Conservation (phyloP, 257 asterid genomes). For the Plectranthus barbatus region DNA sequence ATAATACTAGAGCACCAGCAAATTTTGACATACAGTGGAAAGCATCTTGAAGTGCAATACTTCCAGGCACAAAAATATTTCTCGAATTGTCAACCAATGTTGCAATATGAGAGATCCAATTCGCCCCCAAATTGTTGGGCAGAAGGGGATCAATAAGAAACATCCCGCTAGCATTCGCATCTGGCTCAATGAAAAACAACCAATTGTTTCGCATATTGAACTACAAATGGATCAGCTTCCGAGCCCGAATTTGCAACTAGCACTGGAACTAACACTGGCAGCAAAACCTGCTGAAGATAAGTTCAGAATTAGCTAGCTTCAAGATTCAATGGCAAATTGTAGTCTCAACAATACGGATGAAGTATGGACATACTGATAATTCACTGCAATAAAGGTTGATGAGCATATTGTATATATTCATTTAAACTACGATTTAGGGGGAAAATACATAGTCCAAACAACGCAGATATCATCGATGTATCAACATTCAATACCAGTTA, state of each 20-base stretch:
- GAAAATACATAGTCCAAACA: not conserved
- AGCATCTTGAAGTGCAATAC: constrained; percentile 64
- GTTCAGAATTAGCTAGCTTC: constrained; percentile 1
- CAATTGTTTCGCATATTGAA: constrained; percentile 35
- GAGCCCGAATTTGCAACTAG: constrained; percentile 3
- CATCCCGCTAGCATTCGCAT: constrained; percentile 39
- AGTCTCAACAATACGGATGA: not conserved
- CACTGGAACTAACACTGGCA: constrained; percentile 3
- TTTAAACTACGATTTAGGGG: not conserved
- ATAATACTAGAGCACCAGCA: constrained; percentile 57
- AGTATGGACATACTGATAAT: not conserved
- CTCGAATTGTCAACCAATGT: constrained; percentile 52
- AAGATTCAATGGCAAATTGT: not conserved
- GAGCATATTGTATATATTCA: not conserved
- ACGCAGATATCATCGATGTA: not conserved
- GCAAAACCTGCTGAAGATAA: constrained; percentile 15
- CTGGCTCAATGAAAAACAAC: constrained; percentile 46
- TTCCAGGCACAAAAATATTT: constrained; percentile 49
- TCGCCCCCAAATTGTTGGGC: constrained; percentile 34
- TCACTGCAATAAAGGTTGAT: not conserved
- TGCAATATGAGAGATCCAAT: constrained; percentile 42
- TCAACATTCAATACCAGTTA: not conserved
- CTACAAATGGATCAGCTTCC: not conserved
- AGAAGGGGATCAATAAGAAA: constrained; percentile 58
- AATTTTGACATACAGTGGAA: constrained; percentile 58